These are phyloP conservation scores for Leccinum rimulosum DNA, from an alignment of 768 basidiomycete species.

Conservation along the genomic window DNA sequence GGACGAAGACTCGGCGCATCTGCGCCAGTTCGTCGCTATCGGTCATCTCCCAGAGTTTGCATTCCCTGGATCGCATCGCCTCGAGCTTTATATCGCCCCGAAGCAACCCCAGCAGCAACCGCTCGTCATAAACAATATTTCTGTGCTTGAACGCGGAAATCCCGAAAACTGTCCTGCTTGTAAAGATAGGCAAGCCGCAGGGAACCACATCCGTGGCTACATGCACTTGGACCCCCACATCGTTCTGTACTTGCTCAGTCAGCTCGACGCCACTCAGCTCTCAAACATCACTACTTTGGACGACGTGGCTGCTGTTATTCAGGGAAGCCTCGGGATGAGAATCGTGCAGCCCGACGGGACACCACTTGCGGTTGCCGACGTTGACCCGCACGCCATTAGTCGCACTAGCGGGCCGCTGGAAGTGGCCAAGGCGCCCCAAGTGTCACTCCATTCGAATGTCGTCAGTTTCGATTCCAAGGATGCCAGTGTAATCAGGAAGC, in stretches of 20 bases:
- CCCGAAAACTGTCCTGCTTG: constrained; percentile 13
- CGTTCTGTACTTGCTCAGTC: constrained; percentile 13
- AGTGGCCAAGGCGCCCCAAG: constrained; percentile 4
- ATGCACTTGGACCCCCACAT: constrained; percentile 17
- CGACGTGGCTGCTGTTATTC: neutral
- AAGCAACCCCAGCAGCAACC: neutral
- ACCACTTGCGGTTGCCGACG: neutral
- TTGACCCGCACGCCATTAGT: neutral
- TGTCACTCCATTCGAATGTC: constrained; percentile 15
- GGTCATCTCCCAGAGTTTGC: constrained; percentile 18
- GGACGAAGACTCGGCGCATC: neutral
- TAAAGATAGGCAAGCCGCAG: constrained; percentile 10
- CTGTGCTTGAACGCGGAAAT: constrained; percentile 9
- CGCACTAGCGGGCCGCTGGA: neutral
- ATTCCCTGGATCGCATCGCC: constrained; percentile 19
- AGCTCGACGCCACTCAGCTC: neutral
- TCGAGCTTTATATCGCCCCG: constrained; percentile 14
- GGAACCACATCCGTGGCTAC: constrained; percentile 13
- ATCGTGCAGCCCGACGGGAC: constrained; percentile 15
- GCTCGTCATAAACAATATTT: constrained; percentile 14
- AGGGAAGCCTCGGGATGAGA: constrained; percentile 13
- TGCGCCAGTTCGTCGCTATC: constrained; percentile 9
- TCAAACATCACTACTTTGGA: constrained; percentile 5
- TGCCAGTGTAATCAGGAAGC: neutral
- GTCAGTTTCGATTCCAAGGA: neutral